Percentiles rank a stretch among this genome's conserved stretches.
Conservation (phyloP, 129 eudicot genomes). For the Helichrysum umbraculigerum region DNA sequence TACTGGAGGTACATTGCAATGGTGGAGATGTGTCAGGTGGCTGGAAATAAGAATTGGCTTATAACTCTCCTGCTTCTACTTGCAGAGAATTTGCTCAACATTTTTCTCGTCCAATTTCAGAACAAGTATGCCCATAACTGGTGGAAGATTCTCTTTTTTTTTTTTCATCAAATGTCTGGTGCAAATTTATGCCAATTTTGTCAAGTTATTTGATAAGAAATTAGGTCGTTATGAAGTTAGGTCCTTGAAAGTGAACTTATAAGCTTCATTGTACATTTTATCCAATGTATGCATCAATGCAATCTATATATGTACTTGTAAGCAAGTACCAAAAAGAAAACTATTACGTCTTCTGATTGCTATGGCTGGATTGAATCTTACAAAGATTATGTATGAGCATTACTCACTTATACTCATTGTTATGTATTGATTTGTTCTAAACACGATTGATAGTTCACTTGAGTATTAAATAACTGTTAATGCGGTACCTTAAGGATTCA, state of each 20-base stretch:
- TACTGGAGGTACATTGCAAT: constrained; percentile 88
- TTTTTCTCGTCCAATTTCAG: constrained; percentile 81
- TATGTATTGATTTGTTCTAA: background rate
- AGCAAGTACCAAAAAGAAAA: background rate
- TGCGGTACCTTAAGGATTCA: too few relatives aligned
- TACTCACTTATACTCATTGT: background rate
- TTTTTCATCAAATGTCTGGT: background rate
- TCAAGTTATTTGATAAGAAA: background rate
- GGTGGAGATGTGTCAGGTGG: constrained; percentile 90
- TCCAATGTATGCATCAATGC: background rate
- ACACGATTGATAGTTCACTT: too few relatives aligned
- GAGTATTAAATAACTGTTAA: too few relatives aligned
- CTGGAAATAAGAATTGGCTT: constrained; percentile 69
- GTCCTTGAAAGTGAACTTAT: background rate
- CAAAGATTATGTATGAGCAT: background rate
- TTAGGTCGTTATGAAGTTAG: constrained; percentile 16
- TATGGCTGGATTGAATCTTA: too few relatives aligned
- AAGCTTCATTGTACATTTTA: constrained; percentile 2
- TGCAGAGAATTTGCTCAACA: constrained; percentile 81
- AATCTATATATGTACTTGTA: background rate
- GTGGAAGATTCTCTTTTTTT: background rate
- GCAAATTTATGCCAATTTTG: background rate
- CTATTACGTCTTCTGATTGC: background rate
- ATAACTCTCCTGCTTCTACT: constrained; percentile 70
- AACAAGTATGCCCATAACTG: constrained; percentile 47